These are phyloP conservation scores for Aspergillus puulaauensis DNA, from an alignment of 2,329 filamentous ascomycete genomes.

Conservation along the genomic window DNA sequence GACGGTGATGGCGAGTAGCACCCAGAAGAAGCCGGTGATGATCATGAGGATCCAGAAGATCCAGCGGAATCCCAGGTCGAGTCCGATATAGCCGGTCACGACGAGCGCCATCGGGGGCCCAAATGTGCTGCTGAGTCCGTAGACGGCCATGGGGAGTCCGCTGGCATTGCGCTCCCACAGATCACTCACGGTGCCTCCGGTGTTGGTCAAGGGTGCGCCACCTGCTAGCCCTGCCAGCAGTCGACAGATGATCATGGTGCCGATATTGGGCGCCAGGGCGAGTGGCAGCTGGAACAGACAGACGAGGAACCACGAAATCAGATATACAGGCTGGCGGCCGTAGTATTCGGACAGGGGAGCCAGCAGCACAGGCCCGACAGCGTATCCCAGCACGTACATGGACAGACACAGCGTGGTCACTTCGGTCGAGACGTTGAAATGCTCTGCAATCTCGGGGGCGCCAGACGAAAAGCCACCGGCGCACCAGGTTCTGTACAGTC, in stretches of 20 bases:
- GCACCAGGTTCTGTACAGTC: conserved; percentile 22
- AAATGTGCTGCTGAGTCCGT: conserved; percentile 36
- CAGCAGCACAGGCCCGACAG: conserved; percentile 30
- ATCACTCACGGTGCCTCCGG: conserved; percentile 31
- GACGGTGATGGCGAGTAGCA: conserved; percentile 44
- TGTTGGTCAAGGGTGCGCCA: conserved; percentile 35
- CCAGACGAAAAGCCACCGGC: conserved; percentile 30
- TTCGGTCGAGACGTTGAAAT: conserved; percentile 30
- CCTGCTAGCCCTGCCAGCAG: conserved; percentile 31
- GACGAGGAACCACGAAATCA: conserved; percentile 30
- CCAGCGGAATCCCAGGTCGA: conserved; percentile 41
- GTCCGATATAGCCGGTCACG: conserved; percentile 35
- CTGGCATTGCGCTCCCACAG: conserved; percentile 32
- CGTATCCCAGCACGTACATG: conserved; percentile 29
- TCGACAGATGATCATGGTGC: conserved; percentile 30
- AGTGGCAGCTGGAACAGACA: conserved; percentile 32
- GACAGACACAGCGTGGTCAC: conserved; percentile 35
- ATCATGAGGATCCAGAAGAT: conserved; percentile 62
- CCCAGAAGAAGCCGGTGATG: conserved; percentile 53
- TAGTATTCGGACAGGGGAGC: conserved; percentile 37
- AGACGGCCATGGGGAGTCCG: conserved; percentile 35
- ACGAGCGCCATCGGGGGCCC: conserved; percentile 36
- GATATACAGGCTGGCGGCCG: conserved; percentile 36
- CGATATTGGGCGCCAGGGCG: conserved; percentile 28
- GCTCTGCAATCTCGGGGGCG: conserved; percentile 22